Percentiles rank a stretch among this genome's conserved stretches.
phyloP scores from a whole-genome alignment of 2,329 filamentous ascomycete genomes.

The Venturia effusa region DNA sequence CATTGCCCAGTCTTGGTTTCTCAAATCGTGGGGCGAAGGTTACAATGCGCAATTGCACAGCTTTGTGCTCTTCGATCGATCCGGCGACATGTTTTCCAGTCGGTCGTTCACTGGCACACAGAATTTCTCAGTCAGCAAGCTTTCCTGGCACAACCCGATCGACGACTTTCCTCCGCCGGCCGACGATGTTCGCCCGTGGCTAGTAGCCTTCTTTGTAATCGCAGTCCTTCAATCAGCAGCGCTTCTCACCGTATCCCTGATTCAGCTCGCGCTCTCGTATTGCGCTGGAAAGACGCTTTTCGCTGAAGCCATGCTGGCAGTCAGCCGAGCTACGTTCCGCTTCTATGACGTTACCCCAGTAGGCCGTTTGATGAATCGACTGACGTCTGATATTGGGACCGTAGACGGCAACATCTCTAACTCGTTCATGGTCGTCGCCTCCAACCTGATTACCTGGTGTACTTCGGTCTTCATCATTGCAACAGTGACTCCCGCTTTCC shows the following conservation, averaged over 20 bases:
- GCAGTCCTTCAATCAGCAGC: conserved; percentile 48
- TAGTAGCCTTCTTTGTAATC: conserved; percentile 59
- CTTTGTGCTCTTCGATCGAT: conserved; percentile 3
- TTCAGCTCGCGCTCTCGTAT: conserved; percentile 62
- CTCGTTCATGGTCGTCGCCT: conserved; percentile 62
- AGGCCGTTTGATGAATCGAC: conserved; percentile 80
- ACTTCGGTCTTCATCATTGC: conserved; percentile 69
- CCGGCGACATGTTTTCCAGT: conserved; percentile 4
- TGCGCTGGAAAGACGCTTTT: conserved; percentile 69
- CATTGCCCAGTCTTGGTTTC: conserved; percentile 63
- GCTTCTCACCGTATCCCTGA: conserved; percentile 22
- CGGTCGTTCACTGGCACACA: background rate
- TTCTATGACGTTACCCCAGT: conserved; percentile 89
- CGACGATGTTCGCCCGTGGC: conserved; percentile 61
- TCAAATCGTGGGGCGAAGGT: conserved; percentile 79
- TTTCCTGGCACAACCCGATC: conserved; percentile 16
- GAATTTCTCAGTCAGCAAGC: conserved; percentile 3
- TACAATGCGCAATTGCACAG: conserved; percentile 36
- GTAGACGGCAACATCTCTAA: conserved; percentile 76
- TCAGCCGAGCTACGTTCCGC: conserved; percentile 72
- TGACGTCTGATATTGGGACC: conserved; percentile 83
- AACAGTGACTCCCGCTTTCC: conserved; percentile 64
- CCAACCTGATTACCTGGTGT: conserved; percentile 58
- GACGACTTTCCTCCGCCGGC: conserved; percentile 51
- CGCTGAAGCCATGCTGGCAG: conserved; percentile 56